Base-by-base conservation (phyloP, 106 monocot species). In the Iris macrosiphon region DNA sequence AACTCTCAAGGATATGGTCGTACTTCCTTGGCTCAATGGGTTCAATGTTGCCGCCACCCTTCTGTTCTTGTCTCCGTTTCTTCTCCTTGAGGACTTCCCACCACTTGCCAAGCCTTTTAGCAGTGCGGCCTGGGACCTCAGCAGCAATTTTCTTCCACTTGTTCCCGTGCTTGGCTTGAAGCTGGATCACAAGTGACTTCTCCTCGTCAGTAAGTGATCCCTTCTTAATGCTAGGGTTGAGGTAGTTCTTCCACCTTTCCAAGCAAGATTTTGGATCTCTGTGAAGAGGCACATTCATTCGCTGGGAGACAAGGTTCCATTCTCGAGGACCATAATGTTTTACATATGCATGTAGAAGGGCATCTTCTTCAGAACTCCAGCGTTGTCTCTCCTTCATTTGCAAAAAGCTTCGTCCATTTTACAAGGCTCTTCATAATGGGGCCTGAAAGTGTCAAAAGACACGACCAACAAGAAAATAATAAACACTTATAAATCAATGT, bases 81-180 rank as follows among this genome's bases (percentile, higher is more conserved):
- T 73, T 82, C 69, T 82, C 82, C 49, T 82, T 82, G 65, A 82
- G 73, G 30, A 82, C 77, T 58, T 82, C 82, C 76, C 76, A 82
- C 82, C 82, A 82, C 73, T 82, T 82, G 5, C 82, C 77, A 2
- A 82, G 69, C 26, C 82, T 68, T 48, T 82, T 82, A 12, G 77
- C 68, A 7, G 82, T 82, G 28, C 82, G 77, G 21, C 82, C 82
- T n/a, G 82, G 82, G 40, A 82, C 56, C 45, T 77, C 72, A 10
- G 76, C 61, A 4, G 77, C 82, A 15, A 82, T 82, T 62, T 62
- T 68, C 65, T 77, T 82, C 82, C 82, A 82, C 82, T 82, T 77
- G 65, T 82, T 82, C 7, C 82, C 77, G 77, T 82, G 70, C 69
- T 73, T 77, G 18, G 82, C 72, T 56, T 82, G 82, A 49, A 82